phyloP scores from a whole-genome alignment of 169 alveolate genomes.

The Cryptosporidium felis region DNA sequence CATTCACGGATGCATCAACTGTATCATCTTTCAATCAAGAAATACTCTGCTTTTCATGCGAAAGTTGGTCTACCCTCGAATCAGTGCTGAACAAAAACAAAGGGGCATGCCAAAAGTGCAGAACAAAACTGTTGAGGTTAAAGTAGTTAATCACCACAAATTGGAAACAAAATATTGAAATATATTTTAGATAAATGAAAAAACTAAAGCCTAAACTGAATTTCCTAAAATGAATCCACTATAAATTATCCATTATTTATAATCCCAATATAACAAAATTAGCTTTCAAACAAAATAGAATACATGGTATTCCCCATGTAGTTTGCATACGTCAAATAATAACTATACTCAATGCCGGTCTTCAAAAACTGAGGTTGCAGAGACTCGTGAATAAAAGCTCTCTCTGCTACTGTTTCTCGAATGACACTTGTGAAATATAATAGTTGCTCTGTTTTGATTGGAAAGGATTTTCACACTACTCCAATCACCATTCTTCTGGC shows the following conservation, averaged over 20 bases:
- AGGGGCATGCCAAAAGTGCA: conserved; percentile 55
- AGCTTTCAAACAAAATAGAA: too few relatives aligned
- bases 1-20: conserved; percentile 35
- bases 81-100: conserved; percentile 12
- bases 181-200: neutral
- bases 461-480: conserved; percentile 31
- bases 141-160: neutral
- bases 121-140: conserved; percentile 39
- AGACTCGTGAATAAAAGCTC: conserved; percentile 15
- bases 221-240: conserved; percentile 13
- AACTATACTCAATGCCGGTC: too few relatives aligned
- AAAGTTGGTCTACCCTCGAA: conserved; percentile 43
- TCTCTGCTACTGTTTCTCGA: neutral
- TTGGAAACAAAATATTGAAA: neutral
- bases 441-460: conserved; percentile 34
- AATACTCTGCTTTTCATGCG: conserved; percentile 54
- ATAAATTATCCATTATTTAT: too few relatives aligned
- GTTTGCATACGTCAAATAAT: too few relatives aligned
- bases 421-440: conserved; percentile 54
- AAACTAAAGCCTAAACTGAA: conserved; percentile 10
- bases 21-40: conserved; percentile 57
- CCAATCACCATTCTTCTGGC: conserved; percentile 61
- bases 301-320: too few relatives aligned
- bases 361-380: conserved; percentile 15
- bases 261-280: too few relatives aligned